Evolutionary conservation across 2,329 filamentous ascomycete species (phyloP).

Genomic region (Mollisia scopiformis): DNA sequence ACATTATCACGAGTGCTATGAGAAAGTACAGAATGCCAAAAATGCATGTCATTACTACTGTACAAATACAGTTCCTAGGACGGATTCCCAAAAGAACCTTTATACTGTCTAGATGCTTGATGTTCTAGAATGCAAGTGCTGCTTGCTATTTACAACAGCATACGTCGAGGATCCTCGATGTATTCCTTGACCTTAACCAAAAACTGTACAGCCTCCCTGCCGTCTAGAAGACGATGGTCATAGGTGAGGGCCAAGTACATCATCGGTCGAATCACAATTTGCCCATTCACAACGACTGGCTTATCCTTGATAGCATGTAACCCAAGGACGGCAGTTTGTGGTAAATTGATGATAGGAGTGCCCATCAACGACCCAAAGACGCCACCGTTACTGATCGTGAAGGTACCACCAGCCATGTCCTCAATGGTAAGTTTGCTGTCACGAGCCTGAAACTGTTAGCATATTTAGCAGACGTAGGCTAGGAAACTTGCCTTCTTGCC

Average conservation of each 20-base stretch:
- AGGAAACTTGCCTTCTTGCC: slow-evolving; percentile 78
- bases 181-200: slow-evolving; percentile 97
- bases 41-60: slow-evolving; percentile 20
- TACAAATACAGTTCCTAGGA: slow-evolving; percentile 16
- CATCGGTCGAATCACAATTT: slow-evolving; percentile 97
- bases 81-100: not conserved
- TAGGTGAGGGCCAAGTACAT: slow-evolving; percentile 99
- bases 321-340: slow-evolving; percentile 88
- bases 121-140: slow-evolving; percentile 2
- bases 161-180: slow-evolving; percentile 91
- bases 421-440: slow-evolving; percentile 97
- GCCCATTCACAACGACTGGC: slow-evolving; percentile 86
- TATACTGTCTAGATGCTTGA: not conserved
- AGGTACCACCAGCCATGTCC: slow-evolving; percentile 98
- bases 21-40: not conserved
- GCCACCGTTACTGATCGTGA: slow-evolving; percentile 96
- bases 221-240: slow-evolving; percentile 93
- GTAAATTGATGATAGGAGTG: slow-evolving; percentile 97
- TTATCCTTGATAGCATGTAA: slow-evolving; percentile 97
- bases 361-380: slow-evolving; percentile 98
- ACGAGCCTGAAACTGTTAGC: slow-evolving; percentile 65
- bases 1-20: too few species aligned
- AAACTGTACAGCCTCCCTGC: slow-evolving; percentile 94
- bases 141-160: slow-evolving; percentile 64
- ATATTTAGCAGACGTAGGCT: not conserved